Evolutionary conservation across 2,329 filamentous ascomycete genomes (phyloP), one percentile per base, ranked within the genome.

Genomic region (Ophiocordyceps sinensis): DNA sequence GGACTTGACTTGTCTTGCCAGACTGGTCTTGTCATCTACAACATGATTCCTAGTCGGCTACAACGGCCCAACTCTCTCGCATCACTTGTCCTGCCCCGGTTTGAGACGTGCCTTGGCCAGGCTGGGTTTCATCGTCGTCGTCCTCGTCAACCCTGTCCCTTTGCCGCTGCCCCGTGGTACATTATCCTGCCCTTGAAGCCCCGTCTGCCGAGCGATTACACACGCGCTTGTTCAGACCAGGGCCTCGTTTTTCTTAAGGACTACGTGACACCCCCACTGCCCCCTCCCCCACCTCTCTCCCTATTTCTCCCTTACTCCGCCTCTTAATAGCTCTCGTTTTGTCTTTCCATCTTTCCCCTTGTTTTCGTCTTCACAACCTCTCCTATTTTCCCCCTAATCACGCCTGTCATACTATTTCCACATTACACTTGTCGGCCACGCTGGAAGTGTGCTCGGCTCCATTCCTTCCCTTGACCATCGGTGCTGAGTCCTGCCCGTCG

Each of bases 381-480:
- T 31, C 15, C 15, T 15, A 23, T 11, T 32, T 14, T 28, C 5
- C 12, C 10, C 9, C 8, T 19, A n/a, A 15, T 28, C 32, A 12
- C 19, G 9, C 32, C 32, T 5, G 14, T 19, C 32, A 15, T 35
- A 15, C 15, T 32, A 15, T 32, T 17, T 21, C 10, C 11, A 1
- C n/a, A 19, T 10, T 12, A 8, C 8, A n/a, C 12, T 32, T n/a
- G 23, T 30, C 17, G 28, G 37, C 37, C 37, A 39, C 37, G 37
- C 37, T 39, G 37, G 37, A 31, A 39, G 37, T 39, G 37, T 9
- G 37, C 37, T 39, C 17, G 11, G 32, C n/a, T 35, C 17, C 32
- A 35, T 35, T 35, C 32, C 5, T 35, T 35, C 32, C 12, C 17
- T 35, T 15, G n/a, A 14, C n/a, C n/a, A 19, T 35, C 32, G 15